These are phyloP conservation scores for Cylindrodendrum hubeiense DNA, from an alignment of 2,329 filamentous ascomycete species.

Conservation along the genomic window DNA sequence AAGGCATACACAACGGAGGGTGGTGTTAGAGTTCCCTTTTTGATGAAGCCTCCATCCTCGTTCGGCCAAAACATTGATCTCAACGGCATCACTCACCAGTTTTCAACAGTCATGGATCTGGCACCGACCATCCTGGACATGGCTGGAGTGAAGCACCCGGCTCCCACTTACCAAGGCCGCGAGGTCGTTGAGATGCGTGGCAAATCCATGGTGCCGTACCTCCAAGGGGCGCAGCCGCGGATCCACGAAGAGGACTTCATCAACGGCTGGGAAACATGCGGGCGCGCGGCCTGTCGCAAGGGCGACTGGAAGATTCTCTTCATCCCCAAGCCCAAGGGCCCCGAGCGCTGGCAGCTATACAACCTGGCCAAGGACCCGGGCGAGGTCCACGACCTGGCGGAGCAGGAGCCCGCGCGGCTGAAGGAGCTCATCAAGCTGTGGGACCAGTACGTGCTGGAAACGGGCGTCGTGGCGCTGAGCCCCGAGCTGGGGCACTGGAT, in stretches of 20 bases:
- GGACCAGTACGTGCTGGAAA: constrained; percentile 63
- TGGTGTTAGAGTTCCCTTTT: constrained; percentile 64
- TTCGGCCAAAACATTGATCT: constrained; percentile 21
- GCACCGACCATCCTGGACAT: constrained; percentile 61
- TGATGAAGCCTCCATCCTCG: constrained; percentile 49
- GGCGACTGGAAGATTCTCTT: constrained; percentile 70
- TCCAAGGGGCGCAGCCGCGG: constrained; percentile 52
- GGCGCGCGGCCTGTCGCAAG: constrained; percentile 63
- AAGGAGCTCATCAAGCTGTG: constrained; percentile 64
- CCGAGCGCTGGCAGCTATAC: constrained; percentile 70
- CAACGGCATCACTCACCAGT: constrained; percentile 32
- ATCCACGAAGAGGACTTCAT: constrained; percentile 63
- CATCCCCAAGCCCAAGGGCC: constrained; percentile 61
- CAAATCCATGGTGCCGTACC: constrained; percentile 58
- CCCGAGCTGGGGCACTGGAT: constrained; percentile 70
- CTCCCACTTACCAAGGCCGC: constrained; percentile 54
- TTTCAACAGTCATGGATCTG: constrained; percentile 62
- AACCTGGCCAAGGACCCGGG: constrained; percentile 64
- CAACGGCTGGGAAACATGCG: constrained; percentile 67
- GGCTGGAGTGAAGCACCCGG: constrained; percentile 57
- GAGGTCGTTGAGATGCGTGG: constrained; percentile 65
- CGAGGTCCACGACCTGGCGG: constrained; percentile 60
- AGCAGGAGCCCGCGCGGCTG: constrained; percentile 56
- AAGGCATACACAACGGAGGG: constrained; percentile 59
- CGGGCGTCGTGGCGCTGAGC: constrained; percentile 30